phyloP scores from a whole-genome alignment of 257 asterid genomes.

The Paraleonurus japonicus region DNA sequence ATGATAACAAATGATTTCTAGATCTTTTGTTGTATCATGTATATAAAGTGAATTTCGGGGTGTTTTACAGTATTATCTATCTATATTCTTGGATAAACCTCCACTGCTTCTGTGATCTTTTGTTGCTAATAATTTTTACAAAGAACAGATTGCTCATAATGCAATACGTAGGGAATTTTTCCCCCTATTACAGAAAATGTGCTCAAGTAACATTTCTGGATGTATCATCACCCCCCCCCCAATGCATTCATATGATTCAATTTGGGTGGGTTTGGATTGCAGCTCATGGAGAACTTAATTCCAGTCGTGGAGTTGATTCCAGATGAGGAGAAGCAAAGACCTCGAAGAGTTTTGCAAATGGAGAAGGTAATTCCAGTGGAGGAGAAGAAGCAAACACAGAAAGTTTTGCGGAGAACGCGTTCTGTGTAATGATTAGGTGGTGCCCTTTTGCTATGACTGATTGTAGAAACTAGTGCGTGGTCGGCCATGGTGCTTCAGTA shows the following conservation, averaged over 20 bases:
- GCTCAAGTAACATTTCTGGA: not conserved
- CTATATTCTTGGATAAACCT: not conserved
- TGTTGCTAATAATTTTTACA: not conserved
- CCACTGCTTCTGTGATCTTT: not conserved
- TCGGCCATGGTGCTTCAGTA: slow-evolving; percentile 22
- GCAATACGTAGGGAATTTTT: not conserved
- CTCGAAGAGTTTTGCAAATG: slow-evolving; percentile 43
- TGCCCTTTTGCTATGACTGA: slow-evolving; percentile 3
- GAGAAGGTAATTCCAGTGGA: slow-evolving; percentile 43
- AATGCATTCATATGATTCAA: not conserved
- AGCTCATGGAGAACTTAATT: slow-evolving; percentile 73
- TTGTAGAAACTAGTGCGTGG: slow-evolving; percentile 20
- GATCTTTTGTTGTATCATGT: not conserved
- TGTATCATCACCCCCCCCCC: no score
- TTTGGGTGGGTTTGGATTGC: slow-evolving; percentile 22
- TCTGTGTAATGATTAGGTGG: slow-evolving; percentile 46
- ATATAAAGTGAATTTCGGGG: not conserved
- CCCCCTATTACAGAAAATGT: not conserved
- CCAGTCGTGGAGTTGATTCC: slow-evolving; percentile 47
- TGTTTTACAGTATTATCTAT: not conserved
- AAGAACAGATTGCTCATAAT: not conserved
- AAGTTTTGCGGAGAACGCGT: slow-evolving; percentile 45
- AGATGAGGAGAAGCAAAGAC: slow-evolving; percentile 29
- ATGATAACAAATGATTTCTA: slow-evolving; percentile 3
- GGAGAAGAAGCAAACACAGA: slow-evolving; percentile 48